Evolutionary conservation across 2,329 filamentous ascomycete species (phyloP).

Genomic region (Ramularia collo-cygni): DNA sequence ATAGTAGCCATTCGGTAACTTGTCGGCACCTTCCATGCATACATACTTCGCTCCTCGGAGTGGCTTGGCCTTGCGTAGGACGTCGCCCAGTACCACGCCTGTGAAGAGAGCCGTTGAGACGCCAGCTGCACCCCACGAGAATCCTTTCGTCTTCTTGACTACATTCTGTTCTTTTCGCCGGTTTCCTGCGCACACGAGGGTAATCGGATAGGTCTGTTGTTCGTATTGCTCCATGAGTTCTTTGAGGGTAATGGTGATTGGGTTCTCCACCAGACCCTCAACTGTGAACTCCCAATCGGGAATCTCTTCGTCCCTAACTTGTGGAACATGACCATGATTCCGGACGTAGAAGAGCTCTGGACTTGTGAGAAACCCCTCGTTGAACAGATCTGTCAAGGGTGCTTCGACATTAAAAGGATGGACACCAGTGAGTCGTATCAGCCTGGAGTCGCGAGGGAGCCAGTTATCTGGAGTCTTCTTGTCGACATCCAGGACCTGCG

Average conservation of each 20-base stretch:
- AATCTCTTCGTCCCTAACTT: slow-evolving; percentile 64
- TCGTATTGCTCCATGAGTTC: slow-evolving; percentile 69
- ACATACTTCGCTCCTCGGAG: slow-evolving; percentile 68
- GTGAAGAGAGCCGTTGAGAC: slow-evolving; percentile 85
- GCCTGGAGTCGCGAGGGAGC: slow-evolving; percentile 69
- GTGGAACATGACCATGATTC: slow-evolving; percentile 79
- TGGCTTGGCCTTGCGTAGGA: slow-evolving; percentile 63
- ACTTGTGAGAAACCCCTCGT: slow-evolving; percentile 77
- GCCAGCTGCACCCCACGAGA: slow-evolving; percentile 87
- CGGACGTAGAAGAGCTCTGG: slow-evolving; percentile 86
- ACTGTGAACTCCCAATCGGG: slow-evolving; percentile 76
- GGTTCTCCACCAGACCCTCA: slow-evolving; percentile 77
- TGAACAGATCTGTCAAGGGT: slow-evolving; percentile 68
- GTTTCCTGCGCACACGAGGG: slow-evolving; percentile 87
- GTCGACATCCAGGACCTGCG: slow-evolving; percentile 64
- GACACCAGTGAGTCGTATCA: slow-evolving; percentile 79
- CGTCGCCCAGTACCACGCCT: slow-evolving; percentile 65
- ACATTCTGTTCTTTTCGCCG: slow-evolving; percentile 88
- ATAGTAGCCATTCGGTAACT: slow-evolving; percentile 78
- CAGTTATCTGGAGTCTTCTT: slow-evolving; percentile 76
- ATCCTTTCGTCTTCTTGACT: slow-evolving; percentile 84
- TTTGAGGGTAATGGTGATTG: slow-evolving; percentile 62
- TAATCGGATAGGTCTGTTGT: slow-evolving; percentile 78
- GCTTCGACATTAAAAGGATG: slow-evolving; percentile 91
- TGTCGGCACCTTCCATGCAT: slow-evolving; percentile 87